A percentile compares a stretch with the other conserved stretches of the same genome.
phyloP scores from a whole-genome alignment of 495 filamentous ascomycete genomes.

The Penicillium chermesinum region DNA sequence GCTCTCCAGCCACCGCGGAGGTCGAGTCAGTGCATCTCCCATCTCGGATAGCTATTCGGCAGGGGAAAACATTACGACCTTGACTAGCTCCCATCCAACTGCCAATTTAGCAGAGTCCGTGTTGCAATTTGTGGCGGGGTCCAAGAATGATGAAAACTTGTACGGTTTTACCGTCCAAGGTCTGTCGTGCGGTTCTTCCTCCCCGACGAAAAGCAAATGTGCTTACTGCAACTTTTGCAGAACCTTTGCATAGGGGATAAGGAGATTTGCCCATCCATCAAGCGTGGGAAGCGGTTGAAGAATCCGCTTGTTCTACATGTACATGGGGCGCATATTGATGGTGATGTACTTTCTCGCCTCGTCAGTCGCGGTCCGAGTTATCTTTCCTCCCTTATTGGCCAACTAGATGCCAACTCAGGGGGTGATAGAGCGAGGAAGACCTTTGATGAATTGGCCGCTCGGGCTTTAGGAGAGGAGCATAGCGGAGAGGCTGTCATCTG shows the following conservation, averaged over 20 bases:
- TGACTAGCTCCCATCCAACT: constrained; percentile 1
- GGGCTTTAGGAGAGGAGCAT: constrained; percentile 5
- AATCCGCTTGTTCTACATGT: constrained; percentile 18
- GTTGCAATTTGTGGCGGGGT: constrained; percentile 20
- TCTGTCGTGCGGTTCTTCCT: constrained; percentile 58
- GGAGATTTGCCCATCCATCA: constrained; percentile 34
- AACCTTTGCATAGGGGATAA: constrained; percentile 47
- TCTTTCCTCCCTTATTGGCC: constrained; percentile 35
- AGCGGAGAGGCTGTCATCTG: constrained; percentile 2
- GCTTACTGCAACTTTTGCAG: constrained; percentile 59
- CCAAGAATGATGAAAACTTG: constrained; percentile 10
- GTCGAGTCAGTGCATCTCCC: constrained; percentile 26
- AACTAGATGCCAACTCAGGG: background rate
- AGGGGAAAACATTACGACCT: background rate
- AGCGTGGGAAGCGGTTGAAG: constrained; percentile 19
- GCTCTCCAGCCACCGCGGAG: constrained; percentile 23
- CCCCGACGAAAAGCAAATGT: constrained; percentile 49
- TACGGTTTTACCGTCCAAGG: constrained; percentile 62
- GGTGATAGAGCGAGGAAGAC: background rate
- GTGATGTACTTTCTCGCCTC: constrained; percentile 57
- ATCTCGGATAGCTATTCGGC: constrained; percentile 2
- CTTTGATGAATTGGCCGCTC: background rate
- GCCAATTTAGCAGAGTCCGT: constrained; percentile 33
- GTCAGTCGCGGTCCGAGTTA: constrained; percentile 41
- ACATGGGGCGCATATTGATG: constrained; percentile 56